phyloP scores from a whole-genome alignment of 2,329 filamentous ascomycete genomes.

The Endoconidiophora laricicola region DNA sequence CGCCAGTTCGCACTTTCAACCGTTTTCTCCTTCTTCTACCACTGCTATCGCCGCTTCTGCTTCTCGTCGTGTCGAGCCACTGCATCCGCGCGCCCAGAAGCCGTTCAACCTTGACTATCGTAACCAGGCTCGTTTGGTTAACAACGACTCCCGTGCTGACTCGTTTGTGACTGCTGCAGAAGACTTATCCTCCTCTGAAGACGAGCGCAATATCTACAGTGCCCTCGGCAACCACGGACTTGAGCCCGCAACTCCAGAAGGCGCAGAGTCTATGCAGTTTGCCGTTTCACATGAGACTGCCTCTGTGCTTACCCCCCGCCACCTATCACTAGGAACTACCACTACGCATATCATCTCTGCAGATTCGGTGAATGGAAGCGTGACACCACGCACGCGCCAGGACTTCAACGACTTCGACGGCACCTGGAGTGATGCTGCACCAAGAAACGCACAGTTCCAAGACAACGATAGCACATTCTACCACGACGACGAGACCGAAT shows the following conservation, averaged over 20 bases:
- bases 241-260: conserved; percentile 3
- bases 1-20: too few relatives aligned
- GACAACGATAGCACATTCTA: neutral
- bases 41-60: neutral
- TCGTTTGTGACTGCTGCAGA: conserved; percentile 13
- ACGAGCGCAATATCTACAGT: conserved; percentile 1
- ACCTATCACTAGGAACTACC: neutral
- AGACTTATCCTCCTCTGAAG: conserved; percentile 12
- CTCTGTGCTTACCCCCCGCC: conserved; percentile 4
- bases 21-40: neutral
- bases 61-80: neutral
- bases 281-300: neutral
- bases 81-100: conserved; percentile 6
- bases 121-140: conserved; percentile 5
- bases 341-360: neutral
- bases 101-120: conserved; percentile 3
- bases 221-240: neutral
- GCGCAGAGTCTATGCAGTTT: conserved; percentile 6
- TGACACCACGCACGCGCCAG: conserved; percentile 8
- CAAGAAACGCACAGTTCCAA: neutral
- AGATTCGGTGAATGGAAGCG: conserved; percentile 2
- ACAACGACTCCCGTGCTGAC: conserved; percentile 11
- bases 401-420: conserved; percentile 8
- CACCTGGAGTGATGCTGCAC: conserved; percentile 1
- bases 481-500: too few relatives aligned